Base-by-base conservation (phyloP, 2,329 filamentous ascomycete species). In the Alternaria ventricosa region DNA sequence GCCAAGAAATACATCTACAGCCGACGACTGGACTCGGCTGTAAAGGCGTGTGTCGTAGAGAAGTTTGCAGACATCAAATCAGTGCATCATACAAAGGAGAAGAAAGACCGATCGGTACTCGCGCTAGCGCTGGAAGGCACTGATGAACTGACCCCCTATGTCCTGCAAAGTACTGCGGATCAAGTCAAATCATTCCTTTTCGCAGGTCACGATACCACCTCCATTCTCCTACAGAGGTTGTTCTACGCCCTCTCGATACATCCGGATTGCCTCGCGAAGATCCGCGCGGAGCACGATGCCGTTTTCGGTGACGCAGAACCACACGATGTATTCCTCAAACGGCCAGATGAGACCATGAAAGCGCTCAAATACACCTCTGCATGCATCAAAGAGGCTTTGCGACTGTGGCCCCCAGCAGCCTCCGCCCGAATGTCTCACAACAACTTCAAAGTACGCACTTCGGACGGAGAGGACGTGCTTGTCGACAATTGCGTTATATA, bases 381-480 rank as follows among this genome's bases (percentile, higher is more conserved):
- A 6, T 82, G 86, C 23, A 83, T 87, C 65, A 86, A 86, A 64
- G 87, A 89, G 74, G 81, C 82, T 1, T 77, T 88, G 7, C 82
- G 87, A 8, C 73, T 89, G 10, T 86, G 84, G 72, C 84, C 87
- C 0, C 84, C 86, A 0, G 86, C 76, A 0, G 82, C 76, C 4
- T 80, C 81, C 3, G 79, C 84, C 18, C 81, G 85, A 41, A 70
- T 74, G 51, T 61, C 54, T 1, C 67, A 67, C 20, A 71, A 84
- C 60, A 80, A 80, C 41, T 76, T 87, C 46, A 80, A 77, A 33
- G 73, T 86, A 45, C 82, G 80, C 0, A 70, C 70, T 2, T 83
- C 81, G 0, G 80, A 82, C 10, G 78, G 81, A 47, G 75, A 79
- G 0, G 81, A 83, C 47, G 80, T 83, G 0, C 83, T 68, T 36